Conservation (phyloP, 768 basidiomycete genomes). For the Albatrellus ellisii region DNA sequence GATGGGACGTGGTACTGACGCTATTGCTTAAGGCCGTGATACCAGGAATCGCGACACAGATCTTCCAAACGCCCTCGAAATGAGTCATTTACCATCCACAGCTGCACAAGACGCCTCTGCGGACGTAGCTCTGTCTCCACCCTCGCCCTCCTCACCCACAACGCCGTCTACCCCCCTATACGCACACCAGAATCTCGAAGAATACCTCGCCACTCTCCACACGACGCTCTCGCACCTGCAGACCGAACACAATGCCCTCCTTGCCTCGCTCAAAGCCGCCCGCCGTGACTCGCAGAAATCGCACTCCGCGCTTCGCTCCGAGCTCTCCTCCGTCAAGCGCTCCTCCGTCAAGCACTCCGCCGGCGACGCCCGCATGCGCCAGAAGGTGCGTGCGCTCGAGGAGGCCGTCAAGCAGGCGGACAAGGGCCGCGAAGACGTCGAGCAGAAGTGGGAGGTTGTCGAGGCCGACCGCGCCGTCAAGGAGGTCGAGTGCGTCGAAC, state of each 20-base stretch:
- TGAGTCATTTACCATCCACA: constrained; percentile 4
- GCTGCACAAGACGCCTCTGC: constrained; percentile 3
- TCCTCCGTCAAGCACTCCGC: constrained; percentile 69
- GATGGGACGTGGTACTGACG: background rate
- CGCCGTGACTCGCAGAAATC: constrained; percentile 76
- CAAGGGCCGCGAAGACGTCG: constrained; percentile 32
- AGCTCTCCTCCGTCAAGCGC: constrained; percentile 76
- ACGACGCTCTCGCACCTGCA: constrained; percentile 50
- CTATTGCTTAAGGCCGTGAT: background rate
- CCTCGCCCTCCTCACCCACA: constrained; percentile 9
- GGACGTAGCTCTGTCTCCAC: constrained; percentile 13
- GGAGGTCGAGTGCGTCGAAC: constrained; percentile 6
- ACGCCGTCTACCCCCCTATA: constrained; percentile 14
- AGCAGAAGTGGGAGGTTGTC: constrained; percentile 27
- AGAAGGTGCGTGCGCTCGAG: constrained; percentile 79
- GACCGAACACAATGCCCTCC: constrained; percentile 55
- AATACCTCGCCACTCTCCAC: constrained; percentile 51
- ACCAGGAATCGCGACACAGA: constrained; percentile 1
- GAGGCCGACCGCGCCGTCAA: constrained; percentile 20
- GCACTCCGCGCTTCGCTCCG: constrained; percentile 65
- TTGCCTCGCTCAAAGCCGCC: constrained; percentile 58
- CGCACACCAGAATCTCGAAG: constrained; percentile 43
- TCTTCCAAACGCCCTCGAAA: background rate
- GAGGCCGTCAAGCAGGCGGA: constrained; percentile 72
- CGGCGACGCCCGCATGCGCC: constrained; percentile 67